Percentiles rank a stretch among this genome's conserved stretches.
These are phyloP conservation scores for Tranzscheliella williamsii DNA, from an alignment of 1,284 basidiomycete species.

Conservation along the genomic window DNA sequence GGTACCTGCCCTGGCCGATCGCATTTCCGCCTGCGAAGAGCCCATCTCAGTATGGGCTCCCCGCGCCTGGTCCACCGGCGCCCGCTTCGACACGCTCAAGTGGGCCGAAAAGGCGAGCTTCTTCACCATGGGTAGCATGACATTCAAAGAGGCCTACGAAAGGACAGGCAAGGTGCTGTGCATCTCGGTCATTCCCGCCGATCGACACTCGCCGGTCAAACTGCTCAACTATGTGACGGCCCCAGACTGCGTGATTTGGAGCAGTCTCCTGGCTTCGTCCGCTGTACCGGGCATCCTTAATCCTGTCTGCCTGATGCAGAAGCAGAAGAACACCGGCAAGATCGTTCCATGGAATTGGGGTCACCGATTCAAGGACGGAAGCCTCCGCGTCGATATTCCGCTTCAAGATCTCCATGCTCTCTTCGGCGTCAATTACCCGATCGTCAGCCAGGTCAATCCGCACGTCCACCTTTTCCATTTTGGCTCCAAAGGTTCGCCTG, in stretches of 20 bases:
- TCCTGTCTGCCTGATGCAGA: slow-evolving; percentile 81
- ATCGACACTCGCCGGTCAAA: slow-evolving; percentile 88
- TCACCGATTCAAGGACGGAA: slow-evolving; percentile 59
- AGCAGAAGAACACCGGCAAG: slow-evolving; percentile 74
- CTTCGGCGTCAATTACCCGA: slow-evolving; percentile 81
- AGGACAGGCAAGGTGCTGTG: slow-evolving; percentile 87
- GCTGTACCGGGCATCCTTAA: slow-evolving; percentile 64
- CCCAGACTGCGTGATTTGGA: slow-evolving; percentile 75
- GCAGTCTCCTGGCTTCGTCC: slow-evolving; percentile 61
- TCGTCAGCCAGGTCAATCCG: slow-evolving; percentile 94
- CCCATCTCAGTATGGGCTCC: slow-evolving; percentile 69
- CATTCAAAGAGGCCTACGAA: slow-evolving; percentile 92
- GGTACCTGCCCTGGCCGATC: slow-evolving; percentile 68
- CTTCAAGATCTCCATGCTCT: slow-evolving; percentile 77
- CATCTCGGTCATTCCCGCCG: slow-evolving; percentile 90
- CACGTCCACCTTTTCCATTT: slow-evolving; percentile 99
- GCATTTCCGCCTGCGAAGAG: slow-evolving; percentile 89
- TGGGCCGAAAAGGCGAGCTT: slow-evolving; percentile 80
- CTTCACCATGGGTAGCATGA: slow-evolving; percentile 91
- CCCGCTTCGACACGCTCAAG: slow-evolving; percentile 83
- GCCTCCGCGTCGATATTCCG: slow-evolving; percentile 79
- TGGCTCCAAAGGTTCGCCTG: slow-evolving; percentile 87
- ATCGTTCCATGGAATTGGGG: slow-evolving; percentile 94
- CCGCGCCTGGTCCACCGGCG: slow-evolving; percentile 83
- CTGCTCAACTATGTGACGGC: slow-evolving; percentile 93